Conservation (phyloP, 495 filamentous ascomycete species). For the Apodospora peruviana region DNA sequence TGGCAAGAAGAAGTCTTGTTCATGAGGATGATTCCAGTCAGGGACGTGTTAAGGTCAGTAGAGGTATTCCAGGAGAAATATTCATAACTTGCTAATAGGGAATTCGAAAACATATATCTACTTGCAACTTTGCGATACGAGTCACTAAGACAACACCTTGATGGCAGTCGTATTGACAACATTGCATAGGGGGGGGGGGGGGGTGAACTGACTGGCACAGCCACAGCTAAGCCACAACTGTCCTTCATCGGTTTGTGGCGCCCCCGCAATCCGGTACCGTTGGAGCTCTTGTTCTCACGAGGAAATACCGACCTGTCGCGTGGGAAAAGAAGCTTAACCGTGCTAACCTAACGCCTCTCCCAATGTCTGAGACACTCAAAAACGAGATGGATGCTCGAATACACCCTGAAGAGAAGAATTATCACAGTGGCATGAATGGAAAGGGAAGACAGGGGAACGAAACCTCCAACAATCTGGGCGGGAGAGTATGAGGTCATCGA, state of each 20-base stretch:
- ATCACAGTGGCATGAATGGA: not conserved
- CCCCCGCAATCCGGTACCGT: not conserved
- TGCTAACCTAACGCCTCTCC: too few species aligned
- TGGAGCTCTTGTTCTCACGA: not conserved
- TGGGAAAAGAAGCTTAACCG: not conserved
- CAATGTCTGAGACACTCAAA: too few species aligned
- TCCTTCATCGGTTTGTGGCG: too few species aligned
- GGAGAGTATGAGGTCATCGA: conserved; percentile 10
- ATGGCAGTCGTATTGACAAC: too few species aligned
- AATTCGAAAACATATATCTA: not conserved
- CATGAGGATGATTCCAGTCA: not conserved
- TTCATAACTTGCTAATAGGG: not conserved
- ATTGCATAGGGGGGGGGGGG: too few species aligned
- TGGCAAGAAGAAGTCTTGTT: not conserved
- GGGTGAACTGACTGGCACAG: too few species aligned
- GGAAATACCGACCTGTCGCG: not conserved
- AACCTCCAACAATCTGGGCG: not conserved
- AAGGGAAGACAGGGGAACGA: not conserved
- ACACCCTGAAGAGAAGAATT: too few species aligned
- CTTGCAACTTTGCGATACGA: too few species aligned
- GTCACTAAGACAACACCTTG: too few species aligned
- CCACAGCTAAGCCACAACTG: not conserved
- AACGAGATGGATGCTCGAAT: too few species aligned
- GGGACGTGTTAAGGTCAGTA: not conserved
- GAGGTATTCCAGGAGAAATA: not conserved